phyloP scores from a whole-genome alignment of 140 eudicot species.

The Anethum foeniculum region DNA sequence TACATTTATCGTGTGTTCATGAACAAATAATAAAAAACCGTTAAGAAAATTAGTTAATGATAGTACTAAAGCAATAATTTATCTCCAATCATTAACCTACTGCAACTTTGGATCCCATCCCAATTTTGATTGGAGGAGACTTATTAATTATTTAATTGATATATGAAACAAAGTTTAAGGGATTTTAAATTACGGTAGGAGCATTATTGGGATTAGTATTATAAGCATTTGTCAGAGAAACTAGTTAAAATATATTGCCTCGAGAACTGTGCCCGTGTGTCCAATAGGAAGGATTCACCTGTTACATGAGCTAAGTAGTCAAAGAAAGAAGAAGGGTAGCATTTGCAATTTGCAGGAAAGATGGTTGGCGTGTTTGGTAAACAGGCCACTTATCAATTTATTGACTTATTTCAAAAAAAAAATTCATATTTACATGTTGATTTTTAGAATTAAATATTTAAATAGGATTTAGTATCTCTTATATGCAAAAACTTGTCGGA shows the following conservation, averaged over 20 bases:
- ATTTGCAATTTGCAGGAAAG: background rate
- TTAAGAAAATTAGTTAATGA: background rate
- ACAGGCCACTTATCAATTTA: no score
- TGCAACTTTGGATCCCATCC: conserved; percentile 1
- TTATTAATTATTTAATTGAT: background rate
- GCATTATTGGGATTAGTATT: conserved; percentile 6
- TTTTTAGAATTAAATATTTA: no score
- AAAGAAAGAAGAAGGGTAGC: background rate
- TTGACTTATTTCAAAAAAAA: no score
- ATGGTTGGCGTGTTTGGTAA: background rate
- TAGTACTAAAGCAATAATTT: background rate
- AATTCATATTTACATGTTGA: no score
- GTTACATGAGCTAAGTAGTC: background rate
- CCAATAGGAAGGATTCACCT: background rate
- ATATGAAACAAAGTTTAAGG: background rate
- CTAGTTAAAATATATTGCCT: background rate
- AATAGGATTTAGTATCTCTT: no score
- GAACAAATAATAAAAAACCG: no score
- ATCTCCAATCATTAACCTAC: conserved; percentile 1
- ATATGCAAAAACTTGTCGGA: no score
- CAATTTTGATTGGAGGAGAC: background rate
- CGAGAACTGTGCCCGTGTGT: background rate
- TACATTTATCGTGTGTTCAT: no score
- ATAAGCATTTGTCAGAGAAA: background rate
- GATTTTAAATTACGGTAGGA: background rate